A percentile compares a stretch with the other conserved stretches of the same genome.
These are phyloP conservation scores for Colletotrichum simmondsii DNA, from an alignment of 2,329 filamentous ascomycete species.

Conservation along the genomic window DNA sequence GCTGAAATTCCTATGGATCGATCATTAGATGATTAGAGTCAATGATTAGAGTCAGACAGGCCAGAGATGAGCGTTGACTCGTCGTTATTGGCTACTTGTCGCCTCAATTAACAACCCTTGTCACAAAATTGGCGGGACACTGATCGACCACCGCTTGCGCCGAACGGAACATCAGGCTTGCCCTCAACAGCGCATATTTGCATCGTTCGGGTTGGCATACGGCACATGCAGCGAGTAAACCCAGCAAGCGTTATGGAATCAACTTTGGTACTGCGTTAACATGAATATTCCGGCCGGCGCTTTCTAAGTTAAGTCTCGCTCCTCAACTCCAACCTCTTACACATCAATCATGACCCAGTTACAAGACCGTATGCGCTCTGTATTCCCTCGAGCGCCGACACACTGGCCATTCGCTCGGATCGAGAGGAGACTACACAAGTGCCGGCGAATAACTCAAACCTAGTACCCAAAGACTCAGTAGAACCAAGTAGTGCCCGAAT, in stretches of 20 bases:
- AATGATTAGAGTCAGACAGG: not conserved
- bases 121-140: not conserved
- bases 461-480: not conserved
- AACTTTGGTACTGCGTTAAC: not conserved
- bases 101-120: conserved; percentile 1
- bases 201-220: not conserved
- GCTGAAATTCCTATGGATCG: not conserved
- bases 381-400: too few relatives aligned
- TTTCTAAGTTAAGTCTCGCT: not conserved
- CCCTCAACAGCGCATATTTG: not conserved
- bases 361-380: too few relatives aligned
- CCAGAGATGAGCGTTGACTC: not conserved
- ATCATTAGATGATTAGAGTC: not conserved
- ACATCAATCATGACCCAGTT: not conserved
- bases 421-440: conserved; percentile 3
- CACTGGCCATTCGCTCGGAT: too few relatives aligned
- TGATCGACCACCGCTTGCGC: conserved; percentile 4
- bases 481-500: not conserved
- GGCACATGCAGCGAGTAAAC: not conserved
- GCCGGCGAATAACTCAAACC: not conserved
- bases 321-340: too few relatives aligned
- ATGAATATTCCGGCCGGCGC: not conserved
- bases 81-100: not conserved
- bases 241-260: not conserved
- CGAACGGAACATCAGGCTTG: not conserved